Conservation (phyloP, 2,329 filamentous ascomycete genomes). For the Blastomyces gilchristii region DNA sequence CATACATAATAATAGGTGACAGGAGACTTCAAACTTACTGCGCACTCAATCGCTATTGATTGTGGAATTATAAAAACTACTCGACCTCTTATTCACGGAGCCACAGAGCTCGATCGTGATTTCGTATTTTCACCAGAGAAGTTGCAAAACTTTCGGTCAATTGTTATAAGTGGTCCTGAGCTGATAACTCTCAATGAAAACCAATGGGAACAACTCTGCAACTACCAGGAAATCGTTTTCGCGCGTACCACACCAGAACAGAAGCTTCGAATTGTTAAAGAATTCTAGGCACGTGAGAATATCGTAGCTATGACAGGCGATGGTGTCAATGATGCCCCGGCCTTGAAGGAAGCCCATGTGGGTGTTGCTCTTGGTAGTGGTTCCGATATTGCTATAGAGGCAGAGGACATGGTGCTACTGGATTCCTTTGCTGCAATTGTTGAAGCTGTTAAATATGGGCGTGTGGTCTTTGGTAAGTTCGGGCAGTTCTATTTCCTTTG, state of each 20-base stretch:
- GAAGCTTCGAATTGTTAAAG: slow-evolving; percentile 68
- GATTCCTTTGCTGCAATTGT: slow-evolving; percentile 64
- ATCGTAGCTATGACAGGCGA: slow-evolving; percentile 47
- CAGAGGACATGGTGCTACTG: slow-evolving; percentile 52
- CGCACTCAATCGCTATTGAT: slow-evolving; percentile 59
- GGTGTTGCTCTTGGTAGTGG: slow-evolving; percentile 51
- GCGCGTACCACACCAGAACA: slow-evolving; percentile 67
- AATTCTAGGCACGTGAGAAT: slow-evolving; percentile 53
- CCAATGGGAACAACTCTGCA: slow-evolving; percentile 57
- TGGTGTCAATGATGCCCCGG: slow-evolving; percentile 43
- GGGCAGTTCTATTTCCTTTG: background rate
- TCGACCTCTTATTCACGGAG: slow-evolving; percentile 41
- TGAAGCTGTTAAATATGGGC: slow-evolving; percentile 60
- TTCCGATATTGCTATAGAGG: slow-evolving; percentile 52
- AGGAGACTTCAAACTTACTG: slow-evolving; percentile 66
- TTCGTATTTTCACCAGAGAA: slow-evolving; percentile 12
- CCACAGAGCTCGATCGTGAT: slow-evolving; percentile 42
- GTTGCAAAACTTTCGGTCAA: slow-evolving; percentile 34
- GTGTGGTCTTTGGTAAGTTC: slow-evolving; percentile 52
- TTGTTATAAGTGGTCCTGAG: slow-evolving; percentile 57
- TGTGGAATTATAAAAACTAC: slow-evolving; percentile 58
- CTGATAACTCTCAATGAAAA: slow-evolving; percentile 54
- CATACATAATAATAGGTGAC: slow-evolving; percentile 44
- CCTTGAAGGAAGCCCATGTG: slow-evolving; percentile 49
- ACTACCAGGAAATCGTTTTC: slow-evolving; percentile 65